A percentile compares a stretch with the other conserved stretches of the same genome.
Conservation (phyloP, 2,329 filamentous ascomycete genomes). For the Ramularia endophylla region DNA sequence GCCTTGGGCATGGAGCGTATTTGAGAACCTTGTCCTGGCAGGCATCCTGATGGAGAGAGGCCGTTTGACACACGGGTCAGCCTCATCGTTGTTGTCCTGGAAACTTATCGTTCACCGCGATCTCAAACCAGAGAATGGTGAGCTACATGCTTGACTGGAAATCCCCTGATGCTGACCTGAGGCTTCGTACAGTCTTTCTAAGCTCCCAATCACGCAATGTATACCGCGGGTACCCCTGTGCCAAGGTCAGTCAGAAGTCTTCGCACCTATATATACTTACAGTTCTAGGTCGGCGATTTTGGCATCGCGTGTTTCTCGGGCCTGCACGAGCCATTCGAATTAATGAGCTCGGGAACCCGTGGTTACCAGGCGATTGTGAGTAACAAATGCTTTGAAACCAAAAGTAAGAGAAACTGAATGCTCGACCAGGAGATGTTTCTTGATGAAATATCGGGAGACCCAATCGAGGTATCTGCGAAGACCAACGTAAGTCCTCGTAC, state of each 20-base stretch:
- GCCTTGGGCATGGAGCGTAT: conserved; percentile 12
- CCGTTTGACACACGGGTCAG: background rate
- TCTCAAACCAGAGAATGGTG: conserved; percentile 7
- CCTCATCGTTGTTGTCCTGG: conserved; percentile 6
- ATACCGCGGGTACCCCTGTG: conserved; percentile 6
- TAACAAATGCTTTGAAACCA: too few species aligned
- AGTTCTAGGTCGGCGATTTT: conserved; percentile 8
- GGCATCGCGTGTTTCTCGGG: conserved; percentile 4
- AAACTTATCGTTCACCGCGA: conserved; percentile 15
- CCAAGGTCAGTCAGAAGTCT: too few species aligned
- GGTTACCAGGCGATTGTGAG: too few species aligned
- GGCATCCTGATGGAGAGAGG: conserved; percentile 14
- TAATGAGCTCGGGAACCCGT: too few species aligned
- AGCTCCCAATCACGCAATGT: background rate
- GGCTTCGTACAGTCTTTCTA: conserved; percentile 6
- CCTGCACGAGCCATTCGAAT: background rate
- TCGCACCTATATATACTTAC: background rate
- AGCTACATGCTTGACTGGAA: background rate
- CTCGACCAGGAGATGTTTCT: too few species aligned
- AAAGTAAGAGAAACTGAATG: too few species aligned
- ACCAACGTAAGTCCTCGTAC: too few species aligned
- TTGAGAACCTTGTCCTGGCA: conserved; percentile 10
- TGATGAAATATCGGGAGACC: too few species aligned
- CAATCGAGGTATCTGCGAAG: too few species aligned
- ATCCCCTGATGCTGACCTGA: background rate